Conservation (phyloP, 176 grass and related monocot genomes). For the Oryza longistaminata region DNA sequence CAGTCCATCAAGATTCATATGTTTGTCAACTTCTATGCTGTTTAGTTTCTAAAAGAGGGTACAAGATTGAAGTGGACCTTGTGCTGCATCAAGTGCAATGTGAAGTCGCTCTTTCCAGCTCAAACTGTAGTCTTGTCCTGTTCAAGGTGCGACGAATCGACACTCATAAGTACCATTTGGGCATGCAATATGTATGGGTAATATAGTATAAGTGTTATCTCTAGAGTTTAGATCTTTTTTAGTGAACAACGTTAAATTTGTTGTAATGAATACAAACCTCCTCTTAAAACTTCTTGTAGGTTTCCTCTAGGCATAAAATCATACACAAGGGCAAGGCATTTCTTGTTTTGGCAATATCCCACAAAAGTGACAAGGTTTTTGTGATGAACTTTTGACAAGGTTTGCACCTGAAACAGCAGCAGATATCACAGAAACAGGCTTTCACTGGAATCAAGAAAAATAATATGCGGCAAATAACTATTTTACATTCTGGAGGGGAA, state of each 20-base stretch:
- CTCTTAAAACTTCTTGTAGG: slow-evolving; percentile 46
- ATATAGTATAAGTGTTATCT: too few species aligned
- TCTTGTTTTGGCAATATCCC: slow-evolving; percentile 48
- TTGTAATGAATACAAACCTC: neutral
- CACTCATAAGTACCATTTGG: neutral
- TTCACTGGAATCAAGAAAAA: too few species aligned
- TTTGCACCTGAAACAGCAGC: slow-evolving; percentile 21
- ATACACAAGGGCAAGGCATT: slow-evolving; percentile 44
- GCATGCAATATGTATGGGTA: neutral
- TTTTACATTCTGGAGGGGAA: too few species aligned
- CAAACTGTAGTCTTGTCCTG: neutral
- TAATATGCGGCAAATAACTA: too few species aligned
- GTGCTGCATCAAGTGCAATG: slow-evolving; percentile 51
- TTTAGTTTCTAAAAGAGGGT: neutral
- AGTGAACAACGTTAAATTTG: neutral
- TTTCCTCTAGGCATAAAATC: slow-evolving; percentile 48
- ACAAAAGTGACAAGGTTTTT: slow-evolving; percentile 46
- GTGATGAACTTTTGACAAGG: slow-evolving; percentile 44
- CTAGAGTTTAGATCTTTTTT: too few species aligned
- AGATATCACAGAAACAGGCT: neutral
- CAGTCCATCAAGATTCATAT: neutral
- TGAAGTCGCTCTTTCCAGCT: slow-evolving; percentile 41
- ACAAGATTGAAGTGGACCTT: slow-evolving; percentile 23
- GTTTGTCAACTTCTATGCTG: neutral
- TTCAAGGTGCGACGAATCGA: neutral